Percentiles rank a stretch among this genome's conserved stretches.
phyloP scores from a whole-genome alignment of 2,329 filamentous ascomycete species.

The Xylaria sp. region DNA sequence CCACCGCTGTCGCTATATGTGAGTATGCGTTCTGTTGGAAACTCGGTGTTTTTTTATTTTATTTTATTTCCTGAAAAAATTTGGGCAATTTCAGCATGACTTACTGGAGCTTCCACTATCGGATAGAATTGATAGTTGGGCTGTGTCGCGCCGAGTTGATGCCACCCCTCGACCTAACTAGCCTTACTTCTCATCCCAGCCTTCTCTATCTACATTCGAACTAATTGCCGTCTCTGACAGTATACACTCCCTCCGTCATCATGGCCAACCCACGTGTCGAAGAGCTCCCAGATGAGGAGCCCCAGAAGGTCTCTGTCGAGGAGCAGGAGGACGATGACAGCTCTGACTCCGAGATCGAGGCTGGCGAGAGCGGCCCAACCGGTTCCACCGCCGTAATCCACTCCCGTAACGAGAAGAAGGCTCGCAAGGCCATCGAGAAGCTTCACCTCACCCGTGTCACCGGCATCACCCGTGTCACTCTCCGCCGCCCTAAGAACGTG shows the following conservation, averaged over 20 bases:
- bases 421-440: conserved; percentile 98
- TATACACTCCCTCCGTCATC: conserved; percentile 36
- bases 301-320: conserved; percentile 81
- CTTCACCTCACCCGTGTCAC: conserved; percentile 95
- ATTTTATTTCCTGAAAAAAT: background rate
- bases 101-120: background rate
- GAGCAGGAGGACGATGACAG: conserved; percentile 75
- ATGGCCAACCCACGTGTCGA: conserved; percentile 99
- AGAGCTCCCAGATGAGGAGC: conserved; percentile 93
- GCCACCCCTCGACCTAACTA: conserved; percentile 26
- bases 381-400: conserved; percentile 92
- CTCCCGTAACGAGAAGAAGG: conserved; percentile 99
- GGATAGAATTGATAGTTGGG: conserved; percentile 12
- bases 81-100: background rate
- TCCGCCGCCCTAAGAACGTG: conserved; percentile 99
- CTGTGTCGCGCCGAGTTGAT: conserved; percentile 22
- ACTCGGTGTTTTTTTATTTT: background rate
- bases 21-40: conserved; percentile 26
- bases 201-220: conserved; percentile 19
- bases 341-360: conserved; percentile 82
- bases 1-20: conserved; percentile 9
- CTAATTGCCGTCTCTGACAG: conserved; percentile 26
- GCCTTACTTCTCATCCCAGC: conserved; percentile 33
- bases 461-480: conserved; percentile 97
- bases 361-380: conserved; percentile 74